Evolutionary conservation across 768 basidiomycete genomes (phyloP), one percentile per base, ranked within the genome.

Genomic region (Mycena vitilis): DNA sequence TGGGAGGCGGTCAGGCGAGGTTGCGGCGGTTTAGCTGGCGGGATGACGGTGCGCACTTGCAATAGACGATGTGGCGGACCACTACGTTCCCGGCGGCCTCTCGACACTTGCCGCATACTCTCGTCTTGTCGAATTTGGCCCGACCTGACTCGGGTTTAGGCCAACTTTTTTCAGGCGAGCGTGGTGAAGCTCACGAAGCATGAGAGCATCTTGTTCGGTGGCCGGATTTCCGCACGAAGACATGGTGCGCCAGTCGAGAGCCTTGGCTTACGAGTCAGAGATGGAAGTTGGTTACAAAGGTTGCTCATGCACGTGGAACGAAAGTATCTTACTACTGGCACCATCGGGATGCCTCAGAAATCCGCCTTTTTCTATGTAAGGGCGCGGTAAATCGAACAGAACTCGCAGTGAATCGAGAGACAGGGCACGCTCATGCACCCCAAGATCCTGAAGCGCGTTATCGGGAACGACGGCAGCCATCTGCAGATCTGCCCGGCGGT

Each of bases 341-440:
- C 25, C 3, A 42, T 37, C 37, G 51, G 40, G 20, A 68, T 58
- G 61, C 3, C 62, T 38, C 37, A 18, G 42, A 36, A 38, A 45
- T 60, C 68, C n/a, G 68, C 68, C 16, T 69, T 69, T 34, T 65
- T 69, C 68, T 69, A 68, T 53, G 64, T 65, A 65, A 45, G 62
- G 34, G n/a, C 34, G 37, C 30, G 25, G n/a, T 36, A 57, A 63
- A 38, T 37, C 25, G n/a, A 20, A 57, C 60, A 30, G 67, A 54
- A 16, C 38, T 38, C 4, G 61, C 81, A 30, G 38, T 40, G 90
- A 90, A 20, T 96, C 96, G 79, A 93, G 95, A 82, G 20, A 12
- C 95, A 96, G 78, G 96, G 96, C 15, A 97, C 94, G 0, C 82
- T 98, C 23, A 89, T 96, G 85, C 94, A 96, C 73, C 95, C 95